These are phyloP conservation scores for Calonectria naviculata DNA, from an alignment of 2,329 filamentous ascomycete genomes.

Conservation along the genomic window DNA sequence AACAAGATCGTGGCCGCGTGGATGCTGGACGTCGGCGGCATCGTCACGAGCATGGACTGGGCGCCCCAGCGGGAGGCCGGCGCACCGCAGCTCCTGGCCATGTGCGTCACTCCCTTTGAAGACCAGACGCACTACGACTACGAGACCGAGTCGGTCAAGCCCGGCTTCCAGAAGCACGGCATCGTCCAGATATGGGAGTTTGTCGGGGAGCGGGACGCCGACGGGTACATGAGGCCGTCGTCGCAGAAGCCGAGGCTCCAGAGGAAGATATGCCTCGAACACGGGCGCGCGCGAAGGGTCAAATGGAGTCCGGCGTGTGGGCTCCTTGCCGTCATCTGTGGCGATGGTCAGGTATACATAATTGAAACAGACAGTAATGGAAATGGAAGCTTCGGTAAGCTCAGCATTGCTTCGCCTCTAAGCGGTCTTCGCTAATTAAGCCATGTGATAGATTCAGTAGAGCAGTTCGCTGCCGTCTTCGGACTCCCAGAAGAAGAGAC, in stretches of 20 bases:
- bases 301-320: slow-evolving; percentile 64
- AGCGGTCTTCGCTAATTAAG: slow-evolving; percentile 32
- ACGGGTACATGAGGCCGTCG: slow-evolving; percentile 49
- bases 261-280: slow-evolving; percentile 60
- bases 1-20: slow-evolving; percentile 54
- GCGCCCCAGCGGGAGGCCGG: slow-evolving; percentile 50
- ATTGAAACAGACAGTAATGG: slow-evolving; percentile 52
- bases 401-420: background rate
- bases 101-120: slow-evolving; percentile 61
- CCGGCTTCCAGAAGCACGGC: slow-evolving; percentile 55
- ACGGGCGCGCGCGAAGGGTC: slow-evolving; percentile 61
- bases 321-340: slow-evolving; percentile 61
- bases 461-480: slow-evolving; percentile 57
- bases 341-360: slow-evolving; percentile 62
- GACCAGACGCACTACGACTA: slow-evolving; percentile 59
- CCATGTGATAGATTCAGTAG: slow-evolving; percentile 57
- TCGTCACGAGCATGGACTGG: slow-evolving; percentile 66
- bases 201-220: slow-evolving; percentile 41
- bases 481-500: slow-evolving; percentile 58
- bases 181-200: slow-evolving; percentile 66
- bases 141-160: slow-evolving; percentile 49
- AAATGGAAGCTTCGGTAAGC: slow-evolving; percentile 54
- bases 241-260: slow-evolving; percentile 50
- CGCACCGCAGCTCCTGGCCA: slow-evolving; percentile 60
- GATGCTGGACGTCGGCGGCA: slow-evolving; percentile 65